Conservation (phyloP, 2,329 filamentous ascomycete genomes). For the Colletotrichum melonis region DNA sequence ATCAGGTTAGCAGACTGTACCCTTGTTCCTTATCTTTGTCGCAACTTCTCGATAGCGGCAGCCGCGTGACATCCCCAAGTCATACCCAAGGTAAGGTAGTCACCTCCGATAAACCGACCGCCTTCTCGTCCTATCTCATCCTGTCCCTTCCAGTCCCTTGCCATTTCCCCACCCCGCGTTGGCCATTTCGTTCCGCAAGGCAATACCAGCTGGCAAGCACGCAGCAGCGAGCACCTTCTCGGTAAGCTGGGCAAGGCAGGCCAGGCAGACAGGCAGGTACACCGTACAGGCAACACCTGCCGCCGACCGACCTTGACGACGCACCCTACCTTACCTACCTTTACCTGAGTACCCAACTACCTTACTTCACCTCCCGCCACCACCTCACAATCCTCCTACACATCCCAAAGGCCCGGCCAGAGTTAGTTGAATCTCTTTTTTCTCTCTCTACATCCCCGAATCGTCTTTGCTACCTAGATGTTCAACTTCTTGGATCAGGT, state of each 20-base stretch:
- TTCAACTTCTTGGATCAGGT: slow-evolving; percentile 7
- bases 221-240: slow-evolving; percentile 7
- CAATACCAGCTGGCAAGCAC: slow-evolving; percentile 16
- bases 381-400: slow-evolving; percentile 1
- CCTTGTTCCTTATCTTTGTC: slow-evolving; percentile 29
- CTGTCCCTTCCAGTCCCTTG: slow-evolving; percentile 20
- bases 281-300: slow-evolving; percentile 2
- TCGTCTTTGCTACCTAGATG: background rate
- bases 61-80: slow-evolving; percentile 30
- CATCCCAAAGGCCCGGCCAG: slow-evolving; percentile 18
- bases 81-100: slow-evolving; percentile 3
- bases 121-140: slow-evolving; percentile 22
- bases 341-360: background rate
- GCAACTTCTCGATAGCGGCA: slow-evolving; percentile 27
- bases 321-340: background rate
- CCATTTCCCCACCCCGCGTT: slow-evolving; percentile 24
- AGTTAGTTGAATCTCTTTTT: slow-evolving; percentile 20
- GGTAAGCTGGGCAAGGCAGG: background rate
- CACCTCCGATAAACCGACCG: slow-evolving; percentile 29
- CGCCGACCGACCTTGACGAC: background rate
- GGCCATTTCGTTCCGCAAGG: slow-evolving; percentile 2
- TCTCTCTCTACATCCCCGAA: background rate
- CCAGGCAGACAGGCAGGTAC: background rate
- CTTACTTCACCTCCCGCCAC: background rate
- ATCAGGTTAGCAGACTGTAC: slow-evolving; percentile 31